Evolutionary conservation across 306 rosid genomes (phyloP), one percentile per base, ranked within the genome.

Genomic region (Luffa aegyptiaca): DNA sequence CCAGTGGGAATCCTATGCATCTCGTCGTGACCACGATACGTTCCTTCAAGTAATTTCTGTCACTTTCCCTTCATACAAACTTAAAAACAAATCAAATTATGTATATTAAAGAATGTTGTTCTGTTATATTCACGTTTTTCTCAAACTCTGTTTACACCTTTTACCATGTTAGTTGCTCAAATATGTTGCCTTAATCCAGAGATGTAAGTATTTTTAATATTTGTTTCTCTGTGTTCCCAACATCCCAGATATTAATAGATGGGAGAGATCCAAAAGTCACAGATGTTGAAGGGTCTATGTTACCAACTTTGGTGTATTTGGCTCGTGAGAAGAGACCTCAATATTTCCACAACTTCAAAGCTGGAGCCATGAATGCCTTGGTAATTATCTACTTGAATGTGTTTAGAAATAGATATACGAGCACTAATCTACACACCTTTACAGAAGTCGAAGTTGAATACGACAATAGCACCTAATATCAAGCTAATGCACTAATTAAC

Each of bases 341-440:
- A 4, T 53, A 79, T 81, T 86, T 48, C 49, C 98, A 94, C 62
- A 88, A 92, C 86, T 94, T 87, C 87, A 92, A 94, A 85, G 97
- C 97, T 5, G 98, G 97, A 79, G 94, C 98, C n/a, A 89, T 91
- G 94, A 94, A 94, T 86, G 88, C 98, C 21, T 35, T 94, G 97
- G 98, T 92, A 82, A 51, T 36, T 2, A 74, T 51, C 44, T 51
- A 49, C 26, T 51, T 49, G 17, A 14, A 48, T 49, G 16, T 6
- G 14, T 11, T 65, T 16, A 6, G 17, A 59, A 16, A 49, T 44
- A 51, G 10, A 77, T 16, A 52, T 4, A 62, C 14, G 42, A 10
- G 5, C 51, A n/a, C 21, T 5, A 69, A 16, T 39, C 73, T 69
- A 44, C 10, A 4, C 8, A 44, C 75, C 18, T 10, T 42, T 35